Base-by-base conservation (phyloP, 495 filamentous ascomycete species). In the Aspergillus conjunctus region DNA sequence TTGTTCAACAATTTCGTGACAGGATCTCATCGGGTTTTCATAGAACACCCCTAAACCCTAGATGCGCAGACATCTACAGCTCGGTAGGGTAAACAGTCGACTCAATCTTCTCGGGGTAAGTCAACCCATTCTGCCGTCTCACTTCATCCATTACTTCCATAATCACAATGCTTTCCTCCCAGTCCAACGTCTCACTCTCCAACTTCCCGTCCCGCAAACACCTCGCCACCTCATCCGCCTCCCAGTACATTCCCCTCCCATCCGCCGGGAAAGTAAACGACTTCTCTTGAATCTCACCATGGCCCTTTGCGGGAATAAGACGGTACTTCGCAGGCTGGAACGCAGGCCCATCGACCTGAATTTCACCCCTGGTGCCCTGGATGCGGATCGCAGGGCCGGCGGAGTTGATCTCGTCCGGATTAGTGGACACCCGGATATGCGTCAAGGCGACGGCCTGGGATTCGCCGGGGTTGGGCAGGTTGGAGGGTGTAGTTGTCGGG, bases 131-230 rank as follows among this genome's bases (percentile, higher is more conserved):
- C 80, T 93, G 88, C 72, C 76, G 81, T 68, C 93, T 80, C 18
- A 92, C 88, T 78, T 89, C 85, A 80, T 98, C 93, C 93, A 97
- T 96, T 12, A 88, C 84, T 71, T 93, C 87, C 93, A 97, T 97
- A 56, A 97, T 92, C 26, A 89, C 84, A 56, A 97, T 81, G 70
- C 91, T 96, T 80, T 98, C 93, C 64, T 88, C 85, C 85, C 83
- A 88, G 10, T 85, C 78, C 77, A 94, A 70, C 10, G 73, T 77
- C 57, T 88, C 84, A 73, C 92, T 92, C 79, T 97, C 87, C 64
- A 83, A 68, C 78, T 87, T 89, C 45, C 91, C 91, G 78, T 97
- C 91, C 50, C 89, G 82, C 60, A 97, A 68, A 69, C 91, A 95
- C 21, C 90, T 79, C 48, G 88, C 92, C 60, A 85, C 89, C 78